Base-by-base conservation (phyloP, 106 monocot species). In the Hemerocallis citrina region DNA sequence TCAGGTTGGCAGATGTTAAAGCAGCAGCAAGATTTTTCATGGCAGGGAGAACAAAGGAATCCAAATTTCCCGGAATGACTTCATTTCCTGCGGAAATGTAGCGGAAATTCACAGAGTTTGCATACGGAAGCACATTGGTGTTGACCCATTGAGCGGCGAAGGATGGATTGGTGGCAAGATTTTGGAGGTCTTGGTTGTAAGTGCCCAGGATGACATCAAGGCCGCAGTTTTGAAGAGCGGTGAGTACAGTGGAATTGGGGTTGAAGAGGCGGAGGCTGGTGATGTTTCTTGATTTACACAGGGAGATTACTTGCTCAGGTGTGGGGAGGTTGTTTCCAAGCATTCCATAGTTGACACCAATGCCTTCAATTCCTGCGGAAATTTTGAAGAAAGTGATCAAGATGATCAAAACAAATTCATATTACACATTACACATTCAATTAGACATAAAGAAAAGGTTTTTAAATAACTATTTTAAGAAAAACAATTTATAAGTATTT, bases 61-160 rank as follows among this genome's bases (percentile, higher is more conserved):
- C 68, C 2, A 59, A 62, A 14, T 74, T 59, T 5, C 79, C 75
- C 2, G 91, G 85, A 21, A 90, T 76, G 64, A 86, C 69, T 61
- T 91, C 91, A 72, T 91, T 91, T 23, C 91, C 85, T n/a, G 74
- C 82, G 50, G 70, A 57, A 23, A 91, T 75, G 63, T 70, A 81
- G 13, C 61, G 60, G 59, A 89, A 78, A 2, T 60, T 45, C 38
- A 69, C 69, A 25, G 47, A 12, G 20, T 15, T 17, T 3, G 68
- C 35, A 27, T 64, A 60, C 17, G 57, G 68, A 19, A 52, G 33
- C 22, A 77, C 34, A 24, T 66, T 71, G 64, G 38, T 31, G 5
- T 24, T 56, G 16, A 79, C 58, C 78, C 78, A 79, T 0, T 68
- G 35, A 2, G 25, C 17, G 1, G 78, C 78, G 24, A 33, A 34